Percentiles rank a stretch among this genome's conserved stretches.
These are phyloP conservation scores for Apocynum venetum DNA, from an alignment of 257 asterid genomes.

Conservation along the genomic window DNA sequence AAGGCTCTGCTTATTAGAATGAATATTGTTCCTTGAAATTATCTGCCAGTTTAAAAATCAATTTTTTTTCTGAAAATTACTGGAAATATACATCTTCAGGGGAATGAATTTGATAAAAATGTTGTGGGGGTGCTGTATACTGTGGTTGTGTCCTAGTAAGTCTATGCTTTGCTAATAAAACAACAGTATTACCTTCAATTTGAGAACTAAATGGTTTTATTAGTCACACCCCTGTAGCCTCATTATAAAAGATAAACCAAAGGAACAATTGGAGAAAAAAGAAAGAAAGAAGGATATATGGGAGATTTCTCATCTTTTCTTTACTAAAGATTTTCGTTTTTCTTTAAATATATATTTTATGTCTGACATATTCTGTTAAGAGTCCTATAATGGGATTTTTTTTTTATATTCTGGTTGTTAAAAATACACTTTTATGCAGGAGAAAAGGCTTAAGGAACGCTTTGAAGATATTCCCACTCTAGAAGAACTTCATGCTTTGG, in stretches of 20 bases:
- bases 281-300: not conserved
- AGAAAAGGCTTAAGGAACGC: conserved; percentile 81
- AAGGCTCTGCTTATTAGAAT: not conserved
- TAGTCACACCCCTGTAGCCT: not conserved
- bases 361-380: not conserved
- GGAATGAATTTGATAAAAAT: too few relatives aligned
- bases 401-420: not conserved
- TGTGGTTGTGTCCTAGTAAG: not conserved
- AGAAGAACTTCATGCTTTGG: conserved; percentile 83
- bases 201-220: not conserved
- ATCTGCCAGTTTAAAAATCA: not conserved
- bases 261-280: not conserved
- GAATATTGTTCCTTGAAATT: not conserved
- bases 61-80: not conserved
- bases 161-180: not conserved
- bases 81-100: not conserved
- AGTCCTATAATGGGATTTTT: not conserved
- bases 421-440: conserved; percentile 37
- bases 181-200: not conserved
- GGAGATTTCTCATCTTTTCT: not conserved
- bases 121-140: not conserved
- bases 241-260: not conserved
- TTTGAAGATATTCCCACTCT: conserved; percentile 78
- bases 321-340: not conserved
- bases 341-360: not conserved